Conservation (phyloP, 768 basidiomycete genomes). For the Boletus sensibilis region DNA sequence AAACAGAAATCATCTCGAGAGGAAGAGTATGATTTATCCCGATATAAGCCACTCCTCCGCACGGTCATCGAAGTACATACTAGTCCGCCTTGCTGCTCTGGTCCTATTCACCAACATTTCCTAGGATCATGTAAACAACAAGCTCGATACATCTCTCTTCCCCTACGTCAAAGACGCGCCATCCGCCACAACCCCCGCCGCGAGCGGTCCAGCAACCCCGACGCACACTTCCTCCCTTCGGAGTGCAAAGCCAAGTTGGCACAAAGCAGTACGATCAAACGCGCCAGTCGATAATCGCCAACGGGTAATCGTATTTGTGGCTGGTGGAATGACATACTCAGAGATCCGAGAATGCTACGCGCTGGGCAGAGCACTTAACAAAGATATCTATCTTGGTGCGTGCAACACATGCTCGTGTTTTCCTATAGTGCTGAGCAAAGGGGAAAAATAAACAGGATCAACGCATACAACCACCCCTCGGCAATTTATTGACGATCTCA, state of each 20-base stretch:
- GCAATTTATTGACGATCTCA: slow-evolving; percentile 82
- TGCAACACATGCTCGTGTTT: slow-evolving; percentile 38
- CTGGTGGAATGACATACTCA: slow-evolving; percentile 94
- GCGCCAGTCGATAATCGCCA: slow-evolving; percentile 57
- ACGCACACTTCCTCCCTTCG: slow-evolving; percentile 74
- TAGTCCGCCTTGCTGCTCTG: background rate
- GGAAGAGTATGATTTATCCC: slow-evolving; percentile 96
- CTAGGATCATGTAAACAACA: slow-evolving; percentile 81
- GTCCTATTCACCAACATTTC: background rate
- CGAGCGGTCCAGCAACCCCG: slow-evolving; percentile 45
- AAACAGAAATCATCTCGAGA: slow-evolving; percentile 73
- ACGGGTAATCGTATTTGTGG: slow-evolving; percentile 84
- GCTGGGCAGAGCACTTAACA: slow-evolving; percentile 69
- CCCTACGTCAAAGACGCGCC: slow-evolving; percentile 89
- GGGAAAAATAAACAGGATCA: slow-evolving; percentile 57
- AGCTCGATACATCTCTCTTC: slow-evolving; percentile 75
- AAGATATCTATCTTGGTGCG: slow-evolving; percentile 89
- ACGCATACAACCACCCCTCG: slow-evolving; percentile 85
- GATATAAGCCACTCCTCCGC: slow-evolving; percentile 83
- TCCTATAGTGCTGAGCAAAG: slow-evolving; percentile 28
- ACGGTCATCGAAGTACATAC: slow-evolving; percentile 74
- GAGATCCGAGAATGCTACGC: slow-evolving; percentile 90
- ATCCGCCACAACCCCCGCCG: slow-evolving; percentile 43
- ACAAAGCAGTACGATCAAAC: slow-evolving; percentile 64
- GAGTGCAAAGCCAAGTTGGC: slow-evolving; percentile 89